Evolutionary conservation across 495 filamentous ascomycete species (phyloP).

Genomic region (Penicillium simplicissimum): DNA sequence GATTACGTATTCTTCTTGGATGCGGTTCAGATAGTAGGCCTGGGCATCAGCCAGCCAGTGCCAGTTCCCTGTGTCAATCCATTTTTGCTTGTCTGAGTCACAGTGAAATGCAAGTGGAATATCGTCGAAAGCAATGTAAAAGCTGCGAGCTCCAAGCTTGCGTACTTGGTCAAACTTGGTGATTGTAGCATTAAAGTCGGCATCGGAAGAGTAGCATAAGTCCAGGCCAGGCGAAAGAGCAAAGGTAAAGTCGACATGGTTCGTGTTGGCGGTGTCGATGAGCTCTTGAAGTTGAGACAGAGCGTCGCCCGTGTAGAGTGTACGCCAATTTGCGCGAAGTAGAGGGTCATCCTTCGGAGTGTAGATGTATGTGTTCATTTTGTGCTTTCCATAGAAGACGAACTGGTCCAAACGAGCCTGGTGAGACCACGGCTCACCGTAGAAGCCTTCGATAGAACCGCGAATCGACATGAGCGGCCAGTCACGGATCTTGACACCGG

Average conservation of each 20-base stretch:
- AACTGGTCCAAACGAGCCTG: slow-evolving; percentile 21
- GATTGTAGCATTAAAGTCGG: slow-evolving; percentile 16
- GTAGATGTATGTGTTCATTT: slow-evolving; percentile 24
- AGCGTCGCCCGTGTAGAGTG: slow-evolving; percentile 12
- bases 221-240: slow-evolving; percentile 19
- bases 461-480: slow-evolving; percentile 25
- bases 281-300: slow-evolving; percentile 17
- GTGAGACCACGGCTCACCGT: slow-evolving; percentile 21
- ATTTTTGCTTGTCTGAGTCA: slow-evolving; percentile 15
- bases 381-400: slow-evolving; percentile 19
- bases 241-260: slow-evolving; percentile 22
- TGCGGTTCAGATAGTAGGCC: slow-evolving; percentile 19
- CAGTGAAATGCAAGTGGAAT: slow-evolving; percentile 17
- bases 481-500: slow-evolving; percentile 17
- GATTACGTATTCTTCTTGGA: slow-evolving; percentile 15
- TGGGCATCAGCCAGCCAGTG: slow-evolving; percentile 18
- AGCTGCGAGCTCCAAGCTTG: slow-evolving; percentile 16
- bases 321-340: slow-evolving; percentile 20
- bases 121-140: slow-evolving; percentile 21
- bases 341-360: slow-evolving; percentile 21
- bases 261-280: slow-evolving; percentile 15
- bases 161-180: slow-evolving; percentile 17
- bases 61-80: slow-evolving; percentile 7
- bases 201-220: slow-evolving; percentile 14
- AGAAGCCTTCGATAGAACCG: slow-evolving; percentile 23